phyloP scores from a whole-genome alignment of 2,329 filamentous ascomycete species.

The Immersiporthe knoxdaviesiana region DNA sequence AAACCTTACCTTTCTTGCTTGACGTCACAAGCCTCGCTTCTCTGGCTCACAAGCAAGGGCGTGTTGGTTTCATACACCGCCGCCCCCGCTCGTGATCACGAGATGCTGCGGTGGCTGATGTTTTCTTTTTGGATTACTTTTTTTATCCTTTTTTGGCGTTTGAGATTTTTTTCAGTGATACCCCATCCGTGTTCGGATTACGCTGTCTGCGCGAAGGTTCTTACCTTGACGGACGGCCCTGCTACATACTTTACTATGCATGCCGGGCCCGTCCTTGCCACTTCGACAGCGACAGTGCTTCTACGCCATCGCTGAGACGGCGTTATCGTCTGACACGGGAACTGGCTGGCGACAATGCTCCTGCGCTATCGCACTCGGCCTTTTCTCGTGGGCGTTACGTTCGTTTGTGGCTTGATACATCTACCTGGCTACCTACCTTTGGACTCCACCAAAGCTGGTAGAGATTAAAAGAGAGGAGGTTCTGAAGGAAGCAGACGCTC shows the following conservation, averaged over 20 bases:
- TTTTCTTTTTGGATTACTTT: slow-evolving; percentile 31
- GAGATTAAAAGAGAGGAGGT: neutral
- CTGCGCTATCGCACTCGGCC: slow-evolving; percentile 51
- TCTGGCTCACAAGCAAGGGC: neutral
- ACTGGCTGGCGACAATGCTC: slow-evolving; percentile 54
- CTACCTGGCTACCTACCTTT: neutral
- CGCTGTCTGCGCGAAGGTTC: slow-evolving; percentile 45
- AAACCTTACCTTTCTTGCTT: slow-evolving; percentile 7
- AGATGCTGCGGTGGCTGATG: neutral
- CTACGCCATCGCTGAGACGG: slow-evolving; percentile 61
- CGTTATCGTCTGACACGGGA: slow-evolving; percentile 49
- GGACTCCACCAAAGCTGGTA: neutral
- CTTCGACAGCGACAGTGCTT: slow-evolving; percentile 59
- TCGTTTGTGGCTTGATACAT: slow-evolving; percentile 16
- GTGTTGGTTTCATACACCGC: neutral
- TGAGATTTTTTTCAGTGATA: slow-evolving; percentile 49
- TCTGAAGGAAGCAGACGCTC: neutral
- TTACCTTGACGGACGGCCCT: slow-evolving; percentile 32
- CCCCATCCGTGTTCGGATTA: slow-evolving; percentile 58
- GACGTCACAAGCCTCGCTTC: neutral
- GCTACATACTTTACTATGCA: slow-evolving; percentile 34
- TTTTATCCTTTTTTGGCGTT: slow-evolving; percentile 32
- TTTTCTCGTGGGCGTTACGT: slow-evolving; percentile 29
- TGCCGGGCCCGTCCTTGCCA: slow-evolving; percentile 13
- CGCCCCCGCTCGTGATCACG: neutral